A percentile compares a stretch with the other conserved stretches of the same genome.
These are phyloP conservation scores for Talaromyces borbonicus DNA, from an alignment of 495 filamentous ascomycete genomes.

Conservation along the genomic window DNA sequence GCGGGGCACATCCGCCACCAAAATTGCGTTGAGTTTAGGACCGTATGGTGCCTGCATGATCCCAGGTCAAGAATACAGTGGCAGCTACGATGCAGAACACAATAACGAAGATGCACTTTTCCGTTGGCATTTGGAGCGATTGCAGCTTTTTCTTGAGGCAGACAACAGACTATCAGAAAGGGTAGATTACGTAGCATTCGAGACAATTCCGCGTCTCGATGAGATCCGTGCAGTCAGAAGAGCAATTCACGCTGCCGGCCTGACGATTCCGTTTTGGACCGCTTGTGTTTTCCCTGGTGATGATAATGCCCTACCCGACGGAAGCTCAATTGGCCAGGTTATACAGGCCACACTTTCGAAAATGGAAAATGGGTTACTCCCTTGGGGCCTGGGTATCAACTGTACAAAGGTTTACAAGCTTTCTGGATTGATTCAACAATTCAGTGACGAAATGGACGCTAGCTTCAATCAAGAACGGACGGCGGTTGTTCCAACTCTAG, in stretches of 20 bases:
- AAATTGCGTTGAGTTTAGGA: slow-evolving; percentile 45
- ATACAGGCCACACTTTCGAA: slow-evolving; percentile 20
- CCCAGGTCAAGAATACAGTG: slow-evolving; percentile 55
- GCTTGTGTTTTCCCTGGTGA: slow-evolving; percentile 49
- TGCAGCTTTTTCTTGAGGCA: slow-evolving; percentile 36
- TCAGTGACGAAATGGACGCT: slow-evolving; percentile 33
- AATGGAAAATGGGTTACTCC: slow-evolving; percentile 13
- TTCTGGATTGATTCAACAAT: slow-evolving; percentile 30
- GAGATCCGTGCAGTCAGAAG: slow-evolving; percentile 51
- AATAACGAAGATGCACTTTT: slow-evolving; percentile 29
- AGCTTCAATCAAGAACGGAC: slow-evolving; percentile 15
- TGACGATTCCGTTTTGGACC: slow-evolving; percentile 44
- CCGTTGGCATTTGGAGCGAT: slow-evolving; percentile 46
- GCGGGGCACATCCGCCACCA: neutral
- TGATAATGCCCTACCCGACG: slow-evolving; percentile 34
- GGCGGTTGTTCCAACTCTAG: slow-evolving; percentile 33
- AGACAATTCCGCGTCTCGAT: slow-evolving; percentile 49
- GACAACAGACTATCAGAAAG: slow-evolving; percentile 15
- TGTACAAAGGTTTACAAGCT: slow-evolving; percentile 53
- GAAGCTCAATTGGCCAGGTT: slow-evolving; percentile 18
- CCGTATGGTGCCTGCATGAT: slow-evolving; percentile 57
- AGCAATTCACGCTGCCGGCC: slow-evolving; percentile 21
- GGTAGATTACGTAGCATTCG: slow-evolving; percentile 51
- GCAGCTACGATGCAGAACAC: slow-evolving; percentile 42
- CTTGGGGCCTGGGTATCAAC: slow-evolving; percentile 58